Evolutionary conservation across 108 stramenopile species (phyloP), one percentile per base, ranked within the genome.

Genomic region (Skeletonema menzelii): DNA sequence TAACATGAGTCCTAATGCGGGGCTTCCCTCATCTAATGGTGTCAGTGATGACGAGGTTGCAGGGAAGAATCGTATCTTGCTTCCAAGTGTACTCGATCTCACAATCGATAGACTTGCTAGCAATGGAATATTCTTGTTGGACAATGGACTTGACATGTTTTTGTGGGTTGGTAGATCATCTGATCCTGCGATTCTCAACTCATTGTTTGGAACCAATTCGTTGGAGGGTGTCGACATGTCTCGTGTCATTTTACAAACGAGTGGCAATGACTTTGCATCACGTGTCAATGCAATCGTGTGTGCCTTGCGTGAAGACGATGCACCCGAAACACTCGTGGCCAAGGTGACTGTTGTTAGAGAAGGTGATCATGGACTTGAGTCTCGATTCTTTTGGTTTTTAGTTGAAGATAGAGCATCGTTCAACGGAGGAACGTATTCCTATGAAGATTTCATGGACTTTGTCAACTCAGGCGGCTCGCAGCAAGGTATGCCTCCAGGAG

Each of bases 341-440:
- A 93, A 94, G 82, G 80, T 98, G 30, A 67, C 73, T 35, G 75
- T 99, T 61, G 85, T 98, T 57, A 77, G 89, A 34, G 97, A 99
- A 74, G 97, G 96, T 15, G 97, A 98, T 82, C 79, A 70, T n/a
- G 80, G 80, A 46, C 47, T 94, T 67, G 97, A 96, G 69, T 73
- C 84, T 49, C 92, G 93, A 26, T 99, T 99, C 85, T 95, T 87
- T 71, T 96, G 95, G 94, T 85, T 91, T 76, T 79, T 99, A 62
- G 89, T 99, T 4, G 98, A 99, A 86, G 98, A 99, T 79, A 79
- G 95, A 49, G 97, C 97, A 44, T 86, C 91, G 7, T 98, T 97
- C 83, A 85, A 87, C 30, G 97, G 97, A 15, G 98, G 98, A 5
- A 93, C 96, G 2, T 93, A 85, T 77, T 90, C 84, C 57, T 98